Conservation (phyloP, 2,329 filamentous ascomycete genomes). For the Talaromyces sp. region DNA sequence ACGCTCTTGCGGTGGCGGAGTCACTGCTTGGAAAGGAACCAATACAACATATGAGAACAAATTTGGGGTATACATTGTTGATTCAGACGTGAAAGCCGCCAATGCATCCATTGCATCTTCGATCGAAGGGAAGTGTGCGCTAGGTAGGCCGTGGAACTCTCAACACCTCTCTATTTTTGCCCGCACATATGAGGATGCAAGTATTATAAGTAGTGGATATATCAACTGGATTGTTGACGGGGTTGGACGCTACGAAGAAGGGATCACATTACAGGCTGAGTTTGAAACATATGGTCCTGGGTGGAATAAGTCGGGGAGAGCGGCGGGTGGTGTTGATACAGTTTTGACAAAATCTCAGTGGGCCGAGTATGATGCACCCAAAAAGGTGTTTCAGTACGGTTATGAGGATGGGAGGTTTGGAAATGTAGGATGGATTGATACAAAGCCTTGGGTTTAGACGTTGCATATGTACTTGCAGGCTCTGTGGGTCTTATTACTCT, state of each 20-base stretch:
- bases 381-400: conserved; percentile 41
- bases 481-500: neutral
- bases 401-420: conserved; percentile 40
- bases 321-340: conserved; percentile 37
- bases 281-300: conserved; percentile 51
- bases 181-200: conserved; percentile 50
- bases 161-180: conserved; percentile 55
- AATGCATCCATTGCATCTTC: conserved; percentile 43
- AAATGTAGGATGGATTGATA: conserved; percentile 48
- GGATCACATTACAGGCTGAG: conserved; percentile 53
- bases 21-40: conserved; percentile 64
- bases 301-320: conserved; percentile 46
- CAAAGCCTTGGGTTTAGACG: conserved; percentile 5
- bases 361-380: conserved; percentile 32
- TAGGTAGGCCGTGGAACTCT: conserved; percentile 61
- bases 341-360: conserved; percentile 41
- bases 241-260: conserved; percentile 33
- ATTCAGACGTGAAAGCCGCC: conserved; percentile 50
- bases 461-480: neutral
- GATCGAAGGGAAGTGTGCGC: conserved; percentile 47
- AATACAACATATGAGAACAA: conserved; percentile 64
- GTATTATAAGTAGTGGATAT: conserved; percentile 51
- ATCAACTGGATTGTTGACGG: conserved; percentile 45
- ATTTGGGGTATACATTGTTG: conserved; percentile 61
- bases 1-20: conserved; percentile 59